phyloP scores from a whole-genome alignment of 768 basidiomycete genomes.

The Trametes meyenii region DNA sequence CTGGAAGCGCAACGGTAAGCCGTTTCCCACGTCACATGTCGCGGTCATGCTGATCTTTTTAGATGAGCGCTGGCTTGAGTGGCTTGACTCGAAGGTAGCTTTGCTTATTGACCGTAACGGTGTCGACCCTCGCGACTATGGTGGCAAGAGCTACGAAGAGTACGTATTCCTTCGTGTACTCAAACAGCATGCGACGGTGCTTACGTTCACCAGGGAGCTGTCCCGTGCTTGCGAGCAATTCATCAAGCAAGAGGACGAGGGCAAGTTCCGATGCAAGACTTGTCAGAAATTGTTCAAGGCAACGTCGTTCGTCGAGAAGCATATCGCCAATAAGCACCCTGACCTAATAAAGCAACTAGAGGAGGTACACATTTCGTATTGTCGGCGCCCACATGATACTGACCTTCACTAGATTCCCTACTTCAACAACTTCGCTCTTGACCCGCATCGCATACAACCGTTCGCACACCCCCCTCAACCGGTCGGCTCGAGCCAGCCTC shows the following conservation, averaged over 20 bases:
- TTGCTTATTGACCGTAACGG: constrained; percentile 76
- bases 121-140: constrained; percentile 86
- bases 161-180: constrained; percentile 44
- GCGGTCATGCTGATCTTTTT: constrained; percentile 19
- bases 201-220: constrained; percentile 62
- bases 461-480: constrained; percentile 76
- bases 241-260: constrained; percentile 95
- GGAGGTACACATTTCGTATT: constrained; percentile 57
- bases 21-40: constrained; percentile 13
- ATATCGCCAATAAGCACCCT: constrained; percentile 92
- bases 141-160: constrained; percentile 91
- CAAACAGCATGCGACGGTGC: constrained; percentile 12
- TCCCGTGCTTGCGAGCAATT: constrained; percentile 74
- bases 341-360: constrained; percentile 83
- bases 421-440: constrained; percentile 96
- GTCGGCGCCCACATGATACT: not conserved
- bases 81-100: constrained; percentile 84
- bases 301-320: constrained; percentile 95
- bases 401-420: constrained; percentile 65
- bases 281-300: constrained; percentile 99
- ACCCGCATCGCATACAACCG: constrained; percentile 90
- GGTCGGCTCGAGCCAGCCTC: constrained; percentile 67
- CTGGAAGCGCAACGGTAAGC: constrained; percentile 71
- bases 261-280: constrained; percentile 94
- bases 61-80: constrained; percentile 91